Evolutionary conservation across 164 flowering plant species (phyloP).

Genomic region (Paratinospora sagittata): DNA sequence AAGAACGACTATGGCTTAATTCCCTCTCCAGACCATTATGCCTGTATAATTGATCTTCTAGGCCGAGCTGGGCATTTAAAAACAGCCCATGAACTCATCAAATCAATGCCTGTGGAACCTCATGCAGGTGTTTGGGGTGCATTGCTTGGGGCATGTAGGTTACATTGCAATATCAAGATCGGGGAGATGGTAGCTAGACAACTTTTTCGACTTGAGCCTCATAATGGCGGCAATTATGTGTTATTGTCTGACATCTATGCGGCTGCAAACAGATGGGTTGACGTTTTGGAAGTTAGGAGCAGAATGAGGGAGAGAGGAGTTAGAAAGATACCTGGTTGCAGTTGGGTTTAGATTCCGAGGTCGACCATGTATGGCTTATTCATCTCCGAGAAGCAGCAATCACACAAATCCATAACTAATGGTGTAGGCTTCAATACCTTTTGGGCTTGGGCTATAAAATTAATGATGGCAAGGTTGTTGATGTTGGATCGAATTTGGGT

Average conservation of each 20-base stretch:
- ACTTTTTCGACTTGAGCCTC: constrained; percentile 55
- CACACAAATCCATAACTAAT: not conserved
- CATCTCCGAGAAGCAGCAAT: not conserved
- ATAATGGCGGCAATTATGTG: constrained; percentile 48
- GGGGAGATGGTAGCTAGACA: constrained; percentile 43
- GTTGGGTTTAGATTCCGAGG: constrained; percentile 29
- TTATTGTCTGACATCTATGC: constrained; percentile 63
- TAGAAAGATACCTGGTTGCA: constrained; percentile 42
- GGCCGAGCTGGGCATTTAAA: constrained; percentile 44
- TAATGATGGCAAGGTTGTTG: not conserved
- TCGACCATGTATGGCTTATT: too few species aligned
- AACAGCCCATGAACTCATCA: constrained; percentile 49
- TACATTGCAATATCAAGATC: constrained; percentile 37
- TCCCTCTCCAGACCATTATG: constrained; percentile 60
- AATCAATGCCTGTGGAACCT: constrained; percentile 45
- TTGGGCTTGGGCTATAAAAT: too few species aligned
- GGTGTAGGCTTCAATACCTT: not conserved
- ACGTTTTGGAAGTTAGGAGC: constrained; percentile 41
- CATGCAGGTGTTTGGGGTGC: constrained; percentile 67
- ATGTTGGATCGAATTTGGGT: not conserved
- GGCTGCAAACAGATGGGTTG: constrained; percentile 46
- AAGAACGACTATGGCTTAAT: constrained; percentile 26
- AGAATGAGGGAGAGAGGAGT: constrained; percentile 45
- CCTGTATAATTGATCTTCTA: constrained; percentile 59
- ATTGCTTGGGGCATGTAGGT: constrained; percentile 55